Evolutionary conservation across 2,329 filamentous ascomycete genomes (phyloP), one percentile per base, ranked within the genome.

Genomic region (Aspergillus aculeatinus): DNA sequence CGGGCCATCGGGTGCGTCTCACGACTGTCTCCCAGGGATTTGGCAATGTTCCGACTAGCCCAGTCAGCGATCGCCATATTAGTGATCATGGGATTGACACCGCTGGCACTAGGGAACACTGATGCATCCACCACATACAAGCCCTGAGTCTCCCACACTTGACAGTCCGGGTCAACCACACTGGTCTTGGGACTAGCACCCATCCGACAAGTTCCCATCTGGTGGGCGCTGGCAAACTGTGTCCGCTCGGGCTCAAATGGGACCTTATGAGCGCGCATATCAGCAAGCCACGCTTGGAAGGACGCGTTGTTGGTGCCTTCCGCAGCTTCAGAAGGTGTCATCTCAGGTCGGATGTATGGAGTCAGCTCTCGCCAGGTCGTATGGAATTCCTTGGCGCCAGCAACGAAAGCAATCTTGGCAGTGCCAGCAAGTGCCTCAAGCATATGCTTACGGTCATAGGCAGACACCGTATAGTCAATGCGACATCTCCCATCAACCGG

Each of bases 311-410:
- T 86, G 65, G 83, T 78, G 0, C 82, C 82, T 6, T 77, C 72
- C 1, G 76, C 69, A 2, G 60, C 61, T 23, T 68, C 68, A 2
- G 57, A 58, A 25, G 67, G 64, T 6, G 67, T 66, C 11, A 62
- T 65, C 6, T 68, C 65, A 4, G 73, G 67, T 12, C 85, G 82
- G 31, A 83, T 73, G 71, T 92, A 97, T 0, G 87, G 82, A 33
- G 83, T 79, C 39, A 91, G 73, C 10, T 85, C 86, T 0, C 85
- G 82, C 21, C 90, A 80, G 3, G 82, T 79, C 0, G 87, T 81
- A 70, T 88, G 85, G 70, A 97, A 93, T 75, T 96, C 91, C n/a
- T 79, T 81, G 0, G 93, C 94, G 25, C 92, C 92, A 47, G 86
- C 83, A 50, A 92, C 84, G 72, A 92, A 94, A 63, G 88, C 85